Conservation (phyloP, 495 filamentous ascomycete species). For the Trypethelium eluteriae region DNA sequence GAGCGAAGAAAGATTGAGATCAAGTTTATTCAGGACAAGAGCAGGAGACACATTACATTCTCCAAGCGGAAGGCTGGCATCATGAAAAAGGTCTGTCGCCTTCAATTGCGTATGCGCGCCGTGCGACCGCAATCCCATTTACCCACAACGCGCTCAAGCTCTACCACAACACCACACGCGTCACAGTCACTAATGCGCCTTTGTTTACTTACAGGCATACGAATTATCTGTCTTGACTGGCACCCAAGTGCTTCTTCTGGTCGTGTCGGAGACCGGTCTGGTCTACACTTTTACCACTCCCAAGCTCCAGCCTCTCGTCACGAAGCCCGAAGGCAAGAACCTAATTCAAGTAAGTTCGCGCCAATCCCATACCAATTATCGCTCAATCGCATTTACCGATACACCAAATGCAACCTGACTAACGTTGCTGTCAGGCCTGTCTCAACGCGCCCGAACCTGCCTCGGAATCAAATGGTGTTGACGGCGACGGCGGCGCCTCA, state of each 20-base stretch:
- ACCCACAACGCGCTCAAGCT: slow-evolving; percentile 14
- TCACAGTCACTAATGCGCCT: slow-evolving; percentile 31
- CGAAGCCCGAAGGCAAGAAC: slow-evolving; percentile 99
- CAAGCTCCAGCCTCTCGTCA: slow-evolving; percentile 96
- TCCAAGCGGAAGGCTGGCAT: slow-evolving; percentile 99
- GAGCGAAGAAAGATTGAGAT: slow-evolving; percentile 99
- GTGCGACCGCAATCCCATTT: slow-evolving; percentile 6
- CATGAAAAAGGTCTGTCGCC: slow-evolving; percentile 92
- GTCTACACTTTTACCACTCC: slow-evolving; percentile 99
- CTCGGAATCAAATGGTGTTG: slow-evolving; percentile 83
- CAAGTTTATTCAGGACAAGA: slow-evolving; percentile 99
- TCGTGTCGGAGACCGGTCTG: slow-evolving; percentile 96
- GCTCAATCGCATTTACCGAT: slow-evolving; percentile 14
- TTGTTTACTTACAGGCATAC: slow-evolving; percentile 60
- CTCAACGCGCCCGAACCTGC: slow-evolving; percentile 94
- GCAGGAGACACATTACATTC: slow-evolving; percentile 98
- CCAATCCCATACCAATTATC: slow-evolving; percentile 1
- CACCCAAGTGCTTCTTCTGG: slow-evolving; percentile 92
- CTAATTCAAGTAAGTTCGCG: slow-evolving; percentile 77
- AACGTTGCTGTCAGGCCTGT: slow-evolving; percentile 58
- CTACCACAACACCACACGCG: background rate
- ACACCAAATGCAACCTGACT: background rate
- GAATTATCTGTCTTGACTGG: slow-evolving; percentile 96
- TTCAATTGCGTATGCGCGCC: slow-evolving; percentile 17
- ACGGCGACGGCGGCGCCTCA: slow-evolving; percentile 55